Percentiles rank a stretch among this genome's conserved stretches.
phyloP scores from a whole-genome alignment of 805 yeast genomes.

The Zygosaccharomyces gambellarensis region DNA sequence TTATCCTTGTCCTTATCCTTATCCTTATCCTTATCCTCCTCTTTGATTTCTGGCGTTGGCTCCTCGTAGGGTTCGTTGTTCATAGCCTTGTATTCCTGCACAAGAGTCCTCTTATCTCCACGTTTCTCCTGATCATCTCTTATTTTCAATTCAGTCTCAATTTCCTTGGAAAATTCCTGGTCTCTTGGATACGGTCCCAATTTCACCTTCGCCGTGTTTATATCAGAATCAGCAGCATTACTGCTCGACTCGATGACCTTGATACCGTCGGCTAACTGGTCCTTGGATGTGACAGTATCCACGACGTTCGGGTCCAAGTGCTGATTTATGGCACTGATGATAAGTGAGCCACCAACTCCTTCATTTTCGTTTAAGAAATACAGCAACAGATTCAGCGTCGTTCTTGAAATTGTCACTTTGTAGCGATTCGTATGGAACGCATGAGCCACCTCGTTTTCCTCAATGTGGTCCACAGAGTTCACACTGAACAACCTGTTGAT shows the following conservation, averaged over 20 bases:
- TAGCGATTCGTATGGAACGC: slow-evolving; percentile 71
- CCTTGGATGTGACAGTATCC: slow-evolving; percentile 34
- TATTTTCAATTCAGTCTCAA: slow-evolving; percentile 74
- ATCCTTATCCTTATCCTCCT: slow-evolving; percentile 7
- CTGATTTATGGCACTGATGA: slow-evolving; percentile 82
- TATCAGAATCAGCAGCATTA: slow-evolving; percentile 28
- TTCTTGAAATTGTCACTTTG: slow-evolving; percentile 68
- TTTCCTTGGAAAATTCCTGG: slow-evolving; percentile 76
- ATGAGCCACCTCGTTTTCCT: slow-evolving; percentile 76
- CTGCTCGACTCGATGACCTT: slow-evolving; percentile 33
- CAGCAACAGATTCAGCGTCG: slow-evolving; percentile 76
- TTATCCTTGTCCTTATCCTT: slow-evolving; percentile 8
- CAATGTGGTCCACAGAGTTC: slow-evolving; percentile 71
- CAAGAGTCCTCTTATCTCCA: slow-evolving; percentile 40
- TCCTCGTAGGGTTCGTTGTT: slow-evolving; percentile 39
- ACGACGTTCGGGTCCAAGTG: slow-evolving; percentile 52
- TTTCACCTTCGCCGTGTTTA: slow-evolving; percentile 48
- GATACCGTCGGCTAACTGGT: slow-evolving; percentile 32
- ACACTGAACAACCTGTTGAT: slow-evolving; percentile 67
- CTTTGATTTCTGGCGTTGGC: slow-evolving; percentile 8
- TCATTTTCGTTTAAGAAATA: slow-evolving; percentile 90
- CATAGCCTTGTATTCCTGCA: slow-evolving; percentile 61
- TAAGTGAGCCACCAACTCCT: slow-evolving; percentile 82
- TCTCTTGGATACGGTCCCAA: slow-evolving; percentile 84
- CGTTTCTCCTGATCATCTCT: slow-evolving; percentile 63